Base-by-base conservation (phyloP, 2,329 filamentous ascomycete genomes). In the Alternaria brassicae region DNA sequence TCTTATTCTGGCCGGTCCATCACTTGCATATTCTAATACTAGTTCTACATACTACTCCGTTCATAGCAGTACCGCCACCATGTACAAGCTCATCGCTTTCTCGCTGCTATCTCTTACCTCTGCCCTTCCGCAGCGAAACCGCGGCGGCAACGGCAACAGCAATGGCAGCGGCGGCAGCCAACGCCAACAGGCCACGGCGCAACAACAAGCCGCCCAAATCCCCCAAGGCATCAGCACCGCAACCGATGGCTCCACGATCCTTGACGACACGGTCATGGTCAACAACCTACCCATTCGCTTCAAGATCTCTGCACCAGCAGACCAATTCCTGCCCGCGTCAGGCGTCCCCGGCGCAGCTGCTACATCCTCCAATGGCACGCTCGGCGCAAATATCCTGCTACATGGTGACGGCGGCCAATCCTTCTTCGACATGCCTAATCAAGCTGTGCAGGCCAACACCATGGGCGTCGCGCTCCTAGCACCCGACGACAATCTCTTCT, bases 391-490 rank as follows among this genome's bases (percentile, higher is more conserved):
- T 65, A 82, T 88, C 13, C 80, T 88, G 34, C 80, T 88, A 3
- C 85, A 88, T 70, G 85, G 85, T 49, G 85, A 88, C 68, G 85
- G 85, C 40, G 85, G 85, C 6, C 82, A 86, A 66, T 85, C 83
- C 12, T 86, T 86, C 79, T 84, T 85, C 72, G 83, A 84, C 69
- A 84, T 85, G 74, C 84, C 84, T 34, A 86, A 86, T 72, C 82
- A 86, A 65, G 81, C 79, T 17, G 81, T 85, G 10, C 81, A 83
- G 54, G 70, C 75, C 50, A 81, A 81, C 62, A 80, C 84, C 30
- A 83, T 84, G 71, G 84, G 84, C 60, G 82, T 85, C 9, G 83
- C 78, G 8, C 74, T 86, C 2, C 81, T 87, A 12, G 83, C 85
- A 0, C 85, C 85, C 6, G 80, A 86, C 70, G 70, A 77, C 53